Conservation (phyloP, 2,329 filamentous ascomycete species). For the Calycina herbarum region DNA sequence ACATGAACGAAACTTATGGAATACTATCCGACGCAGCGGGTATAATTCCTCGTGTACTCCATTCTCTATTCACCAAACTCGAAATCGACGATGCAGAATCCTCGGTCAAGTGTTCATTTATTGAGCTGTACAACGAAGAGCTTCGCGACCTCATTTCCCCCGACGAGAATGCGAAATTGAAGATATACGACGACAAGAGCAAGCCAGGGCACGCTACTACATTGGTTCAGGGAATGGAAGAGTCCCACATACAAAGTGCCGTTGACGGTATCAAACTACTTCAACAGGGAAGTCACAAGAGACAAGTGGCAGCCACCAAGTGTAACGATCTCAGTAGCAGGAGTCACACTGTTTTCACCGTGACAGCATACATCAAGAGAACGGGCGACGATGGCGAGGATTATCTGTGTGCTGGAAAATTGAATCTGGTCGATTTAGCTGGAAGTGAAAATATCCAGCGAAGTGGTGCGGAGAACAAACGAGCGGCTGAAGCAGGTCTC, state of each 20-base stretch:
- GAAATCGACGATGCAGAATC: conserved; percentile 77
- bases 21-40: conserved; percentile 88
- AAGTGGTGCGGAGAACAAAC: conserved; percentile 96
- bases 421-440: conserved; percentile 94
- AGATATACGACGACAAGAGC: conserved; percentile 90
- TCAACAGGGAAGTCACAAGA: conserved; percentile 84
- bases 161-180: conserved; percentile 83
- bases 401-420: conserved; percentile 84
- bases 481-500: conserved; percentile 89
- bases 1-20: conserved; percentile 85
- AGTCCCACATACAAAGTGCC: conserved; percentile 85
- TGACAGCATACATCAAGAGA: conserved; percentile 87
- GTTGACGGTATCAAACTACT: conserved; percentile 84
- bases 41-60: conserved; percentile 89
- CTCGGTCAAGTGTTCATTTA: conserved; percentile 96
- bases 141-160: conserved; percentile 81
- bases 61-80: conserved; percentile 83
- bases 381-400: conserved; percentile 83
- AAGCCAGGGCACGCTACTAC: conserved; percentile 84
- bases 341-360: conserved; percentile 96
- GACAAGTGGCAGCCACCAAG: conserved; percentile 99
- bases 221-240: conserved; percentile 96
- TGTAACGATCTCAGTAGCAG: conserved; percentile 97
- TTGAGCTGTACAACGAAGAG: conserved; percentile 98
- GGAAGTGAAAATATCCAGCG: conserved; percentile 97